These are phyloP conservation scores for Plasmopara halstedii DNA, from an alignment of 352 stramenopile genomes.

Conservation along the genomic window DNA sequence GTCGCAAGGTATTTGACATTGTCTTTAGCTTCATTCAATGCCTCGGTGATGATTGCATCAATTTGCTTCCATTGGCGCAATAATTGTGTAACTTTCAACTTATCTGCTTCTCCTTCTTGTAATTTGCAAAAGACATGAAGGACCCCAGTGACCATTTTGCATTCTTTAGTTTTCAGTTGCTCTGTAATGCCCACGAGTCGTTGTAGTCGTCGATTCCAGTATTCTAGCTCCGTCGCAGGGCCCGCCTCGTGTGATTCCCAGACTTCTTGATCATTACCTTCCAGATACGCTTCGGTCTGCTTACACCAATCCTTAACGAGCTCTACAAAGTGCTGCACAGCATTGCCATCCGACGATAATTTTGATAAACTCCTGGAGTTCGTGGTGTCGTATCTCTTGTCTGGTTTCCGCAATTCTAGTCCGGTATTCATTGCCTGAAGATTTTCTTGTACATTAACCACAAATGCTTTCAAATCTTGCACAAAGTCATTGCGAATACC, in stretches of 20 bases:
- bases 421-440: slow-evolving; percentile 85
- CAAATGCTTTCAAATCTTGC: slow-evolving; percentile 69
- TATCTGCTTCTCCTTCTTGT: slow-evolving; percentile 54
- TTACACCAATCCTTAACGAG: slow-evolving; percentile 87
- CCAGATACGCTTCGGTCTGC: slow-evolving; percentile 78
- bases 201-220: slow-evolving; percentile 80
- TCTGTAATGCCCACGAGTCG: slow-evolving; percentile 83
- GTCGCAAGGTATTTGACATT: slow-evolving; percentile 84
- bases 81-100: slow-evolving; percentile 49
- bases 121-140: slow-evolving; percentile 79
- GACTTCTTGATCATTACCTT: slow-evolving; percentile 70
- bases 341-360: slow-evolving; percentile 58
- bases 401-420: slow-evolving; percentile 81
- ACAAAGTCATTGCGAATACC: slow-evolving; percentile 81
- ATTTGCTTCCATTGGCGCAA: slow-evolving; percentile 84
- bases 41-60: slow-evolving; percentile 82
- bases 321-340: slow-evolving; percentile 79
- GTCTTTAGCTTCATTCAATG: slow-evolving; percentile 78
- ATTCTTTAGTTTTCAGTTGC: slow-evolving; percentile 85
- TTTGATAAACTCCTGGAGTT: slow-evolving; percentile 64
- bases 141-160: slow-evolving; percentile 79
- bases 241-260: slow-evolving; percentile 81
- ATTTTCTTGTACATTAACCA: slow-evolving; percentile 82
- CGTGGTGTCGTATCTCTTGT: slow-evolving; percentile 70
- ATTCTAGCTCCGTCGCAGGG: slow-evolving; percentile 79